Evolutionary conservation across 75 land plant species (phyloP), one percentile per base, ranked within the genome.

Genomic region (Selaginella tamariscina): DNA sequence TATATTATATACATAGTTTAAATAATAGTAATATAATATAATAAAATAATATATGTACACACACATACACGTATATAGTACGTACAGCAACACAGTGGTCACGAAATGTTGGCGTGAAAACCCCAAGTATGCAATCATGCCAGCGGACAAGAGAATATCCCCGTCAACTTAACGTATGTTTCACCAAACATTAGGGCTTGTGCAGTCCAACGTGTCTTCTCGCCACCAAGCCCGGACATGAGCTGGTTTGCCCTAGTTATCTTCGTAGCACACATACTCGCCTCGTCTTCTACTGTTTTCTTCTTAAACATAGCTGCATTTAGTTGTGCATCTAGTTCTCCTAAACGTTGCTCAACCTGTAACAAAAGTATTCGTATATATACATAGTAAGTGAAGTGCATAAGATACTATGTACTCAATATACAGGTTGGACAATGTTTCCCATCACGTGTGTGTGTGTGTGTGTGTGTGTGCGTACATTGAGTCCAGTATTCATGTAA

Each of bases 171-270:
- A 2, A 73, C 65, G 64, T 73, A 73, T 1, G 56, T 55, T 32
- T 56, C 49, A 0, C 71, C 71, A 68, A 67, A 73, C 30, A 11
- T 32, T 30, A 67, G 69, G 56, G 75, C 75, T 21, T 56, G 62
- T 8, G 71, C 55, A 22, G 71, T 73, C 75, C 75, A 73, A 23
- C 75, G 27, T 0, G 75, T 59, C 49, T 56, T 73, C 30, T 73
- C 75, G 32, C 75, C 75, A 1, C 75, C 75, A 32, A 73, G 75
- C 2, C 75, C 75, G 20, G 70, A 56, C 75, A 73, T 73, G 30
- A 73, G 75, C 71, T 73, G 75, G 33, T 73, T 73, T 32, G 75
- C 75, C 21, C 75, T 70, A 30, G 49, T 39, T 59, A 73, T 73
- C 29, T 73, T 73, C 33, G 44, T 73, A 1, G 64, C 70, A 32